These are phyloP conservation scores for Jimgerdemannia flammicorona DNA, from an alignment of 192 early-diverging fungal species.

Conservation along the genomic window DNA sequence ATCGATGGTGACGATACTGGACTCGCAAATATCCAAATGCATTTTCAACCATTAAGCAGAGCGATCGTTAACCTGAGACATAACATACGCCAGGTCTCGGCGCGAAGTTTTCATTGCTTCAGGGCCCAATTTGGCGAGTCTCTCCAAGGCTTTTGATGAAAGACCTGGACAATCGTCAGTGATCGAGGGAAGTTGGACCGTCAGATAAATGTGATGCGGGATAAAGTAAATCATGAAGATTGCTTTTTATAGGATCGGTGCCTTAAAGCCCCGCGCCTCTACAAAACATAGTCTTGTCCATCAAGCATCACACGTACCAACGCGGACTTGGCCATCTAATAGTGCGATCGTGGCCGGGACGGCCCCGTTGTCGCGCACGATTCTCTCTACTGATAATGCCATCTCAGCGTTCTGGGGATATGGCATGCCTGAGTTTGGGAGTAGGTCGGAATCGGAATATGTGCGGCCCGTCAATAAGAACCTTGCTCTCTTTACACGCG, in stretches of 20 bases:
- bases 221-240: no score
- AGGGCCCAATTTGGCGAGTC: slow-evolving; percentile 56
- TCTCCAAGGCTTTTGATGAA: slow-evolving; percentile 49
- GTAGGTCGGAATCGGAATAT: neutral
- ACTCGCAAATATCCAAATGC: neutral
- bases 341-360: slow-evolving; percentile 90
- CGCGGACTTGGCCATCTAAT: slow-evolving; percentile 76
- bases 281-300: no score
- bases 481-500: neutral
- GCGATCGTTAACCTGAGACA: slow-evolving; percentile 47
- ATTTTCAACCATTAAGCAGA: neutral
- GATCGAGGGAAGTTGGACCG: neutral
- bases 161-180: slow-evolving; percentile 41
- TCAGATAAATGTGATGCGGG: neutral
- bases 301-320: slow-evolving; percentile 43
- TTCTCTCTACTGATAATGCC: slow-evolving; percentile 74
- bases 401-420: slow-evolving; percentile 90
- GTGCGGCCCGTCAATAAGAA: neutral
- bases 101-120: slow-evolving; percentile 77
- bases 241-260: no score
- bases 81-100: slow-evolving; percentile 77
- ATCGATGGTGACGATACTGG: neutral
- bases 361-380: slow-evolving; percentile 67
- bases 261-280: no score
- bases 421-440: slow-evolving; percentile 64